Percentiles rank a stretch among this genome's conserved stretches.
phyloP scores from a whole-genome alignment of 73 alveolate genomes.

The Tetrahymena elliotti region DNA sequence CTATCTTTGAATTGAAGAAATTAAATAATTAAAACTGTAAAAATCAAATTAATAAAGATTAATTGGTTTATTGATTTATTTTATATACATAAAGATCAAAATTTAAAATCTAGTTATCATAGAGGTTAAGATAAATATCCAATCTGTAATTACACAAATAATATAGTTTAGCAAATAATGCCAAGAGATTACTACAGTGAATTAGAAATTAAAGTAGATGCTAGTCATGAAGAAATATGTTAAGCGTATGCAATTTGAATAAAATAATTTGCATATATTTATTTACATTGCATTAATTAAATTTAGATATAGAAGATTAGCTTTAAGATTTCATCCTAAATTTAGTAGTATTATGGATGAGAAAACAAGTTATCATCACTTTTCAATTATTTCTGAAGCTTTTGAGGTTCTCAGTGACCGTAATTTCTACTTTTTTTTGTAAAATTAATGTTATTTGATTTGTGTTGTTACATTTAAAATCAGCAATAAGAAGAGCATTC shows the following conservation, averaged over 20 bases:
- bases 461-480: neutral
- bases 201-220: constrained; percentile 69
- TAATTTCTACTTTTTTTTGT: neutral
- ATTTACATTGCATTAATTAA: neutral
- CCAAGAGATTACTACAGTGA: constrained; percentile 77
- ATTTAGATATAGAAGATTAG: constrained; percentile 48
- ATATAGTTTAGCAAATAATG: constrained; percentile 16
- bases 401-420: constrained; percentile 85
- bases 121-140: neutral
- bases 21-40: neutral
- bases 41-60: neutral
- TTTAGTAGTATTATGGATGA: constrained; percentile 56
- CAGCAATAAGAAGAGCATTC: constrained; percentile 52
- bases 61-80: neutral
- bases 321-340: constrained; percentile 84
- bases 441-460: neutral
- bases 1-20: neutral
- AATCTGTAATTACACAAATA: neutral
- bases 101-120: neutral
- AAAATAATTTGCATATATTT: neutral
- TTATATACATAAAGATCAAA: neutral
- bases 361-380: constrained; percentile 64
- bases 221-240: constrained; percentile 77
- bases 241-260: constrained; percentile 39
- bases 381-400: constrained; percentile 85